Base-by-base conservation (phyloP, 176 grass and related monocot species). In the Poa pratensis region DNA sequence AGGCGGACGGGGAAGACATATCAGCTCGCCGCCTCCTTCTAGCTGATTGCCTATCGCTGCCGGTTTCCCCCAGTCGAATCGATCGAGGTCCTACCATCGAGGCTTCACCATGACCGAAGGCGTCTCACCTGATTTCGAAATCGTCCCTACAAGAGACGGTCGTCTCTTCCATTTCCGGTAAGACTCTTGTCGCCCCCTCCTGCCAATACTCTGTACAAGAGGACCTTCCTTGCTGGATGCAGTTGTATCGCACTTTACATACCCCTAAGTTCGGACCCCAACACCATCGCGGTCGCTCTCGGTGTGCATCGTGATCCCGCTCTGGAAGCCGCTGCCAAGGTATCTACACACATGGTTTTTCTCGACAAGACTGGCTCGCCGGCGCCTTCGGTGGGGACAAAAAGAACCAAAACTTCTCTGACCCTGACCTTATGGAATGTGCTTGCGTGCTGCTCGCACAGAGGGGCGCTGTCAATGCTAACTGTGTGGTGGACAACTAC, bases 141-240 rank as follows among this genome's bases (percentile, higher is more conserved):
- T 62, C 11, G 19, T 62, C 69, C 12, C 11, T 22, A 48, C 54
- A 22, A 27, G 69, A 46, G 81, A 62, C 69, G 40, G 19, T 15
- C 54, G 70, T 24, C 4, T 13, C 54, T 61, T 83, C 69, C 69
- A 75, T 16, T 34, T 83, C 39, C 54, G 69, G 54, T 83, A 46
- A 73, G 69, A 28, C 11, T 49, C 54, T n/a, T 23, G 19, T 19
- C 69, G 5, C 30, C 20, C 26, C 34, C n/a, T 6, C 5, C 35
- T 45, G 20, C 10, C 9, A 0, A 46, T 3, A 0, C 0, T 74
- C 23, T 28, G 1, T 1, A 13, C 43, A 9, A 26, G 27, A n/a
- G 10, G 10, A 28, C 69, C 39, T 26, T 34, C 26, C 39, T 49
- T 5, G n/a, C 54, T 20, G 69, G 69, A 17, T 75, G 58, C 55